Percentiles rank a stretch among this genome's conserved stretches.
These are phyloP conservation scores for Starmerella ratchasimensis DNA, from an alignment of 805 yeast species.

Conservation along the genomic window DNA sequence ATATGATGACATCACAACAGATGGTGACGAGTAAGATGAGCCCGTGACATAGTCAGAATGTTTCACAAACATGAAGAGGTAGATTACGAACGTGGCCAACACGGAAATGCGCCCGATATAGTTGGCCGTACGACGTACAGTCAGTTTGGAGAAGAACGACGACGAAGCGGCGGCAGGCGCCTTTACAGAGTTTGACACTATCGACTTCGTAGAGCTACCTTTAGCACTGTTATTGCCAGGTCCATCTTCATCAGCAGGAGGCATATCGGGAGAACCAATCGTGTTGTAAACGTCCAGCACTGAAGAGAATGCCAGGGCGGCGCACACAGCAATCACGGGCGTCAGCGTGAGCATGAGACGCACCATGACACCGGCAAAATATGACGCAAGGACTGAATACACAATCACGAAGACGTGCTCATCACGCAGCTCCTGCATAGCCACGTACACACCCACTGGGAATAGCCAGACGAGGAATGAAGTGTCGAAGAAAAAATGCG, in stretches of 20 bases:
- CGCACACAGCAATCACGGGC: conserved; percentile 88
- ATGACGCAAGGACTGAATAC: conserved; percentile 84
- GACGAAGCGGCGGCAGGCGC: no score
- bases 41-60: conserved; percentile 98
- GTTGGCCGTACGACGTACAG: conserved; percentile 10
- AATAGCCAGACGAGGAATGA: conserved; percentile 90
- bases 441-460: conserved; percentile 91
- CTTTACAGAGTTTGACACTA: no score
- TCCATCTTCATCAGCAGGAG: neutral
- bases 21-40: conserved; percentile 91
- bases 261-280: conserved; percentile 4
- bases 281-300: conserved; percentile 58
- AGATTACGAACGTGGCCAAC: conserved; percentile 51
- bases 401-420: conserved; percentile 89
- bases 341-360: conserved; percentile 94
- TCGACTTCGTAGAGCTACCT: neutral
- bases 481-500: conserved; percentile 89
- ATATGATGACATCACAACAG: conserved; percentile 79
- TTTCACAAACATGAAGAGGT: conserved; percentile 66
- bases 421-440: conserved; percentile 77
- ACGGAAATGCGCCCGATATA: conserved; percentile 49
- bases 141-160: conserved; percentile 18
- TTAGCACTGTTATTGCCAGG: neutral
- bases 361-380: conserved; percentile 98
- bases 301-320: conserved; percentile 76